phyloP scores from a whole-genome alignment of 148 eudicot genomes.

The Camellia japonica region DNA sequence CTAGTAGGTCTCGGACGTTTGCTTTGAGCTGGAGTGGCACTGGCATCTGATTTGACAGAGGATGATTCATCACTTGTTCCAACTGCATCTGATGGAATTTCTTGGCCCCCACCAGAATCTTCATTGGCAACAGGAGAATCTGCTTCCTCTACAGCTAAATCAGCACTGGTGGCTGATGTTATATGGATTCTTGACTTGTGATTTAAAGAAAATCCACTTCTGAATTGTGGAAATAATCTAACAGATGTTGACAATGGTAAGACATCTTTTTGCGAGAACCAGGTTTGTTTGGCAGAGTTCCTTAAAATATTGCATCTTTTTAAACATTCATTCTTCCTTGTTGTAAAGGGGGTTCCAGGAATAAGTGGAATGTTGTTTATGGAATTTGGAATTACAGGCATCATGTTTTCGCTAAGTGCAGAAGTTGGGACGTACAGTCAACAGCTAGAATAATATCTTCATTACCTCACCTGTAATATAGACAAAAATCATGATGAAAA shows the following conservation, averaged over 20 bases:
- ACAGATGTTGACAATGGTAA: slow-evolving; percentile 46
- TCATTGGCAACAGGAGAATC: slow-evolving; percentile 38
- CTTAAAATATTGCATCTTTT: slow-evolving; percentile 42
- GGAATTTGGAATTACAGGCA: slow-evolving; percentile 62
- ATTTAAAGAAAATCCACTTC: slow-evolving; percentile 29
- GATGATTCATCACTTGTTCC: slow-evolving; percentile 41
- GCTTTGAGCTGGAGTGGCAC: slow-evolving; percentile 30
- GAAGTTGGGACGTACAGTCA: slow-evolving; percentile 6
- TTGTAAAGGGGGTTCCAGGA: slow-evolving; percentile 44
- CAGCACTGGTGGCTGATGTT: slow-evolving; percentile 59
- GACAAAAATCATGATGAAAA: background rate
- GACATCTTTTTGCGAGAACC: slow-evolving; percentile 39
- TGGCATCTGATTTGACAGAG: slow-evolving; percentile 38
- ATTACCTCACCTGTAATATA: slow-evolving; percentile 18
- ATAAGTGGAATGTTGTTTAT: slow-evolving; percentile 46
- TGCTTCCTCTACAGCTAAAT: slow-evolving; percentile 66
- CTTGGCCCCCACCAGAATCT: slow-evolving; percentile 34
- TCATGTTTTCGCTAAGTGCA: slow-evolving; percentile 41
- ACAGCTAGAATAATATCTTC: slow-evolving; percentile 13
- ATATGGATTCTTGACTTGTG: slow-evolving; percentile 25
- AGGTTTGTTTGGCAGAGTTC: slow-evolving; percentile 36
- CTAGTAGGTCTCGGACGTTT: slow-evolving; percentile 61
- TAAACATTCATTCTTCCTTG: slow-evolving; percentile 41
- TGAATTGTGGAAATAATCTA: slow-evolving; percentile 52
- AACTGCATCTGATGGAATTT: slow-evolving; percentile 25